Evolutionary conservation across 2,329 filamentous ascomycete genomes (phyloP).

Genomic region (Coleophoma eucalyptorum): DNA sequence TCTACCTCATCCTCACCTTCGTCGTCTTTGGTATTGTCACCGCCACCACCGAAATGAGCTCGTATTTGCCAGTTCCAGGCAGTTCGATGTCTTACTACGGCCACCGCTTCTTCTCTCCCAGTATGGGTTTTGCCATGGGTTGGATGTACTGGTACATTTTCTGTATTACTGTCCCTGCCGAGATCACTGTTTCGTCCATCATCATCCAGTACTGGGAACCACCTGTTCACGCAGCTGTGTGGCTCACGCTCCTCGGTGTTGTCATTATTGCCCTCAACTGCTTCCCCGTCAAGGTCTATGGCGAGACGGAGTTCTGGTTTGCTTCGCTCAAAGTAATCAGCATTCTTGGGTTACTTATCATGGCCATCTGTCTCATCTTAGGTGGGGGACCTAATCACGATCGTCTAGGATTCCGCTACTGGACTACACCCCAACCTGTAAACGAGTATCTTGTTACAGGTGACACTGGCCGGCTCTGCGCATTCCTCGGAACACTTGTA

Average conservation of each 20-base stretch:
- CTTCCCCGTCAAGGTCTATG: conserved; percentile 52
- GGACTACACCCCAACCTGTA: conserved; percentile 42
- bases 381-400: conserved; percentile 27
- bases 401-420: conserved; percentile 38
- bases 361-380: conserved; percentile 19
- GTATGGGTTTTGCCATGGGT: conserved; percentile 40
- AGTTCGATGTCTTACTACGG: conserved; percentile 46
- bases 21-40: conserved; percentile 43
- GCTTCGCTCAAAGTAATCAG: conserved; percentile 27
- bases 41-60: conserved; percentile 52
- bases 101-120: conserved; percentile 39
- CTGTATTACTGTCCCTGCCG: conserved; percentile 29
- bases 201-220: conserved; percentile 40
- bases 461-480: conserved; percentile 45
- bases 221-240: conserved; percentile 35
- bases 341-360: conserved; percentile 18
- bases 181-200: conserved; percentile 36
- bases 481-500: conserved; percentile 42
- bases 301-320: conserved; percentile 54
- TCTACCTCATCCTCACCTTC: conserved; percentile 39
- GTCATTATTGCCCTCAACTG: conserved; percentile 34
- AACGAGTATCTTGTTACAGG: conserved; percentile 35
- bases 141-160: conserved; percentile 26
- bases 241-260: conserved; percentile 34
- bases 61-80: conserved; percentile 53